phyloP scores from a whole-genome alignment of 2,329 filamentous ascomycete genomes.

The Exutisphaerella laricina region DNA sequence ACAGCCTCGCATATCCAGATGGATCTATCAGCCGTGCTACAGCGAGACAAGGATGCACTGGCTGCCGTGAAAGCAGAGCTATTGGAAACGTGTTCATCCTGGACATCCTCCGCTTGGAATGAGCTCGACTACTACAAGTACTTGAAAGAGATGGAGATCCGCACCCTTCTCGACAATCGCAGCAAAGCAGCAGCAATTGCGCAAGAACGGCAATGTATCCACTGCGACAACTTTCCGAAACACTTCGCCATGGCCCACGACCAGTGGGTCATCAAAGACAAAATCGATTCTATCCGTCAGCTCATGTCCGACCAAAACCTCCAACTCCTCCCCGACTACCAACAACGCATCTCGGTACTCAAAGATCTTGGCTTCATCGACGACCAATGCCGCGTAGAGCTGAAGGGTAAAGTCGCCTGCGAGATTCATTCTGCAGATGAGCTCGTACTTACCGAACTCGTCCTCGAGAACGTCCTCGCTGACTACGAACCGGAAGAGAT shows the following conservation, averaged over 20 bases:
- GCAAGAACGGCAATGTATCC: conserved; percentile 59
- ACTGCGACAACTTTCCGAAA: conserved; percentile 75
- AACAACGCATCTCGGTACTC: conserved; percentile 86
- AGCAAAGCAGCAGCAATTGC: conserved; percentile 57
- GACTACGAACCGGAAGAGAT: conserved; percentile 96
- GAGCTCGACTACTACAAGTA: conserved; percentile 71
- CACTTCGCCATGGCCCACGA: conserved; percentile 97
- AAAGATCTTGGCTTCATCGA: conserved; percentile 92
- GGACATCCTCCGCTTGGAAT: conserved; percentile 70
- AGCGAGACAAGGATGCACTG: conserved; percentile 43
- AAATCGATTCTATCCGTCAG: conserved; percentile 79
- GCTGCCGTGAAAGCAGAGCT: conserved; percentile 64
- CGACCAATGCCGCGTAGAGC: conserved; percentile 74
- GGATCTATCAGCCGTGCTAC: conserved; percentile 37
- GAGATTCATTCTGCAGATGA: conserved; percentile 98
- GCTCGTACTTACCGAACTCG: conserved; percentile 88
- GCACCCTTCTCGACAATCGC: conserved; percentile 72
- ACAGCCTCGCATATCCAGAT: conserved; percentile 56
- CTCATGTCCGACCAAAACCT: conserved; percentile 95
- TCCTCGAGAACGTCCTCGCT: conserved; percentile 92
- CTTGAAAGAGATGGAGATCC: conserved; percentile 74
- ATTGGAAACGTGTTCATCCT: conserved; percentile 62
- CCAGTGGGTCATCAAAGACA: conserved; percentile 92
- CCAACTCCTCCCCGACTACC: conserved; percentile 90
- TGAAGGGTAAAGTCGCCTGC: conserved; percentile 97